Evolutionary conservation across 192 early-diverging fungal species (phyloP).

Genomic region (Linnemannia schmuckeri): DNA sequence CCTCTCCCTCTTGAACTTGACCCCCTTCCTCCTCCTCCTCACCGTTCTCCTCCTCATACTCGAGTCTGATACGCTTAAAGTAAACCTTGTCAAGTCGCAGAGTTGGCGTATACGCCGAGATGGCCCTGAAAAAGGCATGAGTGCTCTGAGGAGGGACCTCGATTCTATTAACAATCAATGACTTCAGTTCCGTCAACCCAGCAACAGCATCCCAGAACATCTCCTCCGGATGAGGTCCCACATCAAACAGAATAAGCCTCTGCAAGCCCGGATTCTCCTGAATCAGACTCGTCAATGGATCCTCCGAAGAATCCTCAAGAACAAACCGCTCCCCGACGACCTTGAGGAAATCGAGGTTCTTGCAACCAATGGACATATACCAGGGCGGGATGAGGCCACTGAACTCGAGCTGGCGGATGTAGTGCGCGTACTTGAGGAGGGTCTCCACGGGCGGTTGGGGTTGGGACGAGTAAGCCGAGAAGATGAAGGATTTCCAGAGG

Average conservation of each 20-base stretch:
- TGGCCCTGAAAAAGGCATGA: not conserved
- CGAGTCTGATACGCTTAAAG: not conserved
- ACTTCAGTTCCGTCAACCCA: not conserved
- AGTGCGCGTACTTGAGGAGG: not conserved
- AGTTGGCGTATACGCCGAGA: not conserved
- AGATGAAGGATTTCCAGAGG: not conserved
- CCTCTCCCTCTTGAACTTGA: not conserved
- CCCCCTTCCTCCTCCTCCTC: not conserved
- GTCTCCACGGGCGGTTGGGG: not conserved
- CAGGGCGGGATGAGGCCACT: not conserved
- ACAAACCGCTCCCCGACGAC: not conserved
- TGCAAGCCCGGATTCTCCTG: not conserved
- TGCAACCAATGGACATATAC: conserved; percentile 4
- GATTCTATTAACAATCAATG: not conserved
- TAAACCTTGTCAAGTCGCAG: not conserved
- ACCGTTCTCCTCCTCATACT: not conserved
- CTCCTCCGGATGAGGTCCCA: not conserved
- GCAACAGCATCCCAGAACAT: conserved; percentile 2
- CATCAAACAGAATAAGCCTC: not conserved
- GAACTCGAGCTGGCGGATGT: conserved; percentile 6
- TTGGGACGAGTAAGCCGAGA: conserved; percentile 1
- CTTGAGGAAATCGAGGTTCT: conserved; percentile 2
- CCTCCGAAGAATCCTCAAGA: not conserved
- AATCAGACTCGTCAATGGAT: not conserved
- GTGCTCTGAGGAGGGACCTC: not conserved